Evolutionary conservation across 176 grass and related monocot genomes (phyloP).

Genomic region (Neostapfia colusana): DNA sequence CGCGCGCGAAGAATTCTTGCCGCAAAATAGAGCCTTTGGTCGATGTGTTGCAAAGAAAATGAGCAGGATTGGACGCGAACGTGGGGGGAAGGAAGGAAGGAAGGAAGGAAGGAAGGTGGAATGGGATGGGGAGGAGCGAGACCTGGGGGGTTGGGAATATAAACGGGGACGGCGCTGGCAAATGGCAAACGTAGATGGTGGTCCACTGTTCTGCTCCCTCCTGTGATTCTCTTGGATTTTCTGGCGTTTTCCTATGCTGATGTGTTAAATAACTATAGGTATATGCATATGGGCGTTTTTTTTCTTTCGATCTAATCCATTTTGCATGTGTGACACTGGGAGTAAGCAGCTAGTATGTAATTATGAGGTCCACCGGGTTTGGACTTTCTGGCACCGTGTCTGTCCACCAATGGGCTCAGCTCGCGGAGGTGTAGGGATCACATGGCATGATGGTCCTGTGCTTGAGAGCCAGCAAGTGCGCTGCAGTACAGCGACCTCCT

Average conservation of each 20-base stretch:
- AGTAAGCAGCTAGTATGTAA: constrained; percentile 24
- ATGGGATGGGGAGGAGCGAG: background rate
- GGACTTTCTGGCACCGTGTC: constrained; percentile 33
- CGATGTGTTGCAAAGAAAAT: background rate
- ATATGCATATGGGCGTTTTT: background rate
- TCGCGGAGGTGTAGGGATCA: constrained; percentile 26
- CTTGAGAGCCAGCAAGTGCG: too few species aligned
- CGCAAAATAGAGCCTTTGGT: background rate
- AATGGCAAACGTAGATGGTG: constrained; percentile 28
- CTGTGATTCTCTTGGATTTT: constrained; percentile 47
- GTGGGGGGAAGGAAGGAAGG: background rate
- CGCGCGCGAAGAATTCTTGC: constrained; percentile 16
- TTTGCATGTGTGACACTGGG: constrained; percentile 45
- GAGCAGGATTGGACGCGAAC: background rate
- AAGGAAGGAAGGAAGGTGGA: background rate
- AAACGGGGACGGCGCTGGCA: constrained; percentile 34
- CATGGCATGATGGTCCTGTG: constrained; percentile 7
- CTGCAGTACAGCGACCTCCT: background rate
- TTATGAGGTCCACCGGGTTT: constrained; percentile 52
- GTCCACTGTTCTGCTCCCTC: constrained; percentile 33
- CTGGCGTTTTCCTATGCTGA: background rate
- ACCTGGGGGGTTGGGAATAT: constrained; percentile 48
- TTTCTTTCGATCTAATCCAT: constrained; percentile 14
- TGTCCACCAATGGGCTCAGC: background rate
- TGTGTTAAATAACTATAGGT: background rate